Conservation (phyloP, 345 rosid genomes). For the Melaleuca quinquenervia region DNA sequence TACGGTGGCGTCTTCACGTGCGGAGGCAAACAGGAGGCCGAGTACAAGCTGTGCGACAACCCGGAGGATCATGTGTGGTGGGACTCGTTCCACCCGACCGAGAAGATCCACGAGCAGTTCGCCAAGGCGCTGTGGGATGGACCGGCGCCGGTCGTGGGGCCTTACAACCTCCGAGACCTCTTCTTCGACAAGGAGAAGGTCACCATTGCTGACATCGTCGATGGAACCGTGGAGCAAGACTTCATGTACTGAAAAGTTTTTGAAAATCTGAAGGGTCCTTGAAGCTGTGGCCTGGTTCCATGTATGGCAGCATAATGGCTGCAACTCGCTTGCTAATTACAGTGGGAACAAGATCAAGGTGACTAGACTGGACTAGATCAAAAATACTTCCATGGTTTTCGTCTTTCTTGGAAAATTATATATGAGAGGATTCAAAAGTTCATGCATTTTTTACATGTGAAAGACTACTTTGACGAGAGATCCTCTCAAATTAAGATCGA, state of each 20-base stretch:
- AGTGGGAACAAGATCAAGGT: not conserved
- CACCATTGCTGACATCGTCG: conserved; percentile 24
- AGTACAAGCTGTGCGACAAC: conserved; percentile 22
- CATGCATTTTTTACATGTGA: not conserved
- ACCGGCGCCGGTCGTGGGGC: conserved; percentile 12
- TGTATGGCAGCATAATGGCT: not conserved
- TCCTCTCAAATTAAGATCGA: not conserved
- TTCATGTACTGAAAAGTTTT: not conserved
- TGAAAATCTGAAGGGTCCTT: not conserved
- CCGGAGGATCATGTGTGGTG: conserved; percentile 31
- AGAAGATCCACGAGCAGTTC: conserved; percentile 24
- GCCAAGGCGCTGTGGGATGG: conserved; percentile 30
- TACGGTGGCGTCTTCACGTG: conserved; percentile 22
- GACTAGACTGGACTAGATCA: not conserved
- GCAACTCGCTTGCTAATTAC: not conserved
- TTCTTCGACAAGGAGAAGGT: conserved; percentile 17
- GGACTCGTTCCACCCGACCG: conserved; percentile 47
- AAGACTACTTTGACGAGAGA: not conserved
- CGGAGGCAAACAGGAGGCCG: conserved; percentile 22
- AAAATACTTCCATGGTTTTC: not conserved
- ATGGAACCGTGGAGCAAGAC: conserved; percentile 7
- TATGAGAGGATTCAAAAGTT: not conserved
- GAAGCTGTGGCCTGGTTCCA: not conserved
- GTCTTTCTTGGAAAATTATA: not conserved
- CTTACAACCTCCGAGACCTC: conserved; percentile 22